Evolutionary conservation across 2,329 filamentous ascomycete species (phyloP), one percentile per base, ranked within the genome.

Genomic region (Triangularia setosa): DNA sequence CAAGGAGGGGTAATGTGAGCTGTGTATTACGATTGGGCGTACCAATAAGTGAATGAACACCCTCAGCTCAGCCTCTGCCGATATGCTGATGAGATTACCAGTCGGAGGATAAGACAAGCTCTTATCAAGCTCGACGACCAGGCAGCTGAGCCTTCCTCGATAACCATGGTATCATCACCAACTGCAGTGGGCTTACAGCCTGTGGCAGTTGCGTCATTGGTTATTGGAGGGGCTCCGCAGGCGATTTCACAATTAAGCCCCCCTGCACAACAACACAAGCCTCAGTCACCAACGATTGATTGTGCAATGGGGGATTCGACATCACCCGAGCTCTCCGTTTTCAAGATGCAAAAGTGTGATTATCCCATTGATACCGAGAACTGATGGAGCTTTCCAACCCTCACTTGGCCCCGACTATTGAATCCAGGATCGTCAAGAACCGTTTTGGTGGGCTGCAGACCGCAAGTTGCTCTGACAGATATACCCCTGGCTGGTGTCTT

Each of bases 1-100:
- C 71, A 72, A 69, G 70, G 66, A 69, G 70, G 70, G 70, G 21
- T 24, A 61, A 67, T 61, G 23, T 52, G 35, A 40, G 40, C 60
- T 64, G 48, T 53, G 52, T 25, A 18, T 24, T 27, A 18, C 33
- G 53, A 28, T 35, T 35, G 56, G 56, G 33, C 62, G 60, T 60
- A 30, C 61, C 56, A 64, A 62, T 14, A 40, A 40, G 62, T 57
- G 30, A 52, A 28, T 21, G 12, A 58, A 58, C 18, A 33, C 23
- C 55, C 23, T 25, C 28, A 33, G 18, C 24, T 28, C 14, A 16
- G 16, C 35, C 35, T 27, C 58, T 44, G 33, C 21, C 48, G 40
- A 23, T 60, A 24, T 40, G 58, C 24, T 53, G 33, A 28, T 30
- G 16, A 18, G 3, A 24, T 53, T 24, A 54, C 21, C 48, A 54